These are phyloP conservation scores for Crotalaria pallida DNA, from an alignment of 306 rosid species.

Conservation along the genomic window DNA sequence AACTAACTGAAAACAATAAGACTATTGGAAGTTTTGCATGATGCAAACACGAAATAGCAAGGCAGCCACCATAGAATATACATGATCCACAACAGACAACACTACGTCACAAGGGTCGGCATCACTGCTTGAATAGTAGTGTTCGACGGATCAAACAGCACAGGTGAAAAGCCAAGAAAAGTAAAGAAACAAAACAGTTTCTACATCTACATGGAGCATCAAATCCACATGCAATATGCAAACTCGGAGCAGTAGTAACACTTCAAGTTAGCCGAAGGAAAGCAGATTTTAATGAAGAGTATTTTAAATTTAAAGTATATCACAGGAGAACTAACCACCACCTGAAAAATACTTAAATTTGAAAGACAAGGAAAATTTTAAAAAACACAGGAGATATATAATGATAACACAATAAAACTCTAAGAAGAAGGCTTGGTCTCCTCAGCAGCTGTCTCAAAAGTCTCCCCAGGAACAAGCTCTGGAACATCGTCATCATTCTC, in stretches of 20 bases:
- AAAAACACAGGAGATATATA: slow-evolving; percentile 29
- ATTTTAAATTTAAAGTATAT: slow-evolving; percentile 24
- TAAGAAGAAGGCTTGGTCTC: slow-evolving; percentile 49
- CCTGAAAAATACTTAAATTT: slow-evolving; percentile 37
- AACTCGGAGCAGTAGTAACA: background rate
- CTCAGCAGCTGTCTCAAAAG: slow-evolving; percentile 85
- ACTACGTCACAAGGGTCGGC: too few relatives aligned
- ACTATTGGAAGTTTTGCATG: too few relatives aligned
- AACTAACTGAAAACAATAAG: too few relatives aligned
- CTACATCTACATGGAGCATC: background rate
- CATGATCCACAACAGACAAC: too few relatives aligned
- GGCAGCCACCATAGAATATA: too few relatives aligned
- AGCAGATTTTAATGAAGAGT: slow-evolving; percentile 28
- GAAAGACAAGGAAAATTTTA: background rate
- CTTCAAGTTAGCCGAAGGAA: slow-evolving; percentile 11
- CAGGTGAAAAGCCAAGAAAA: background rate
- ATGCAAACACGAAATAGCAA: too few relatives aligned
- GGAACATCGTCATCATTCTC: slow-evolving; percentile 91
- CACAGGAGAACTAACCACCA: slow-evolving; percentile 25
- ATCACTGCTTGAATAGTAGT: background rate
- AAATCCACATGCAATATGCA: slow-evolving; percentile 1
- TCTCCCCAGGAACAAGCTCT: slow-evolving; percentile 80
- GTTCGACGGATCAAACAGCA: background rate
- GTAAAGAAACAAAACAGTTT: background rate
- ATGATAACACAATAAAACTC: slow-evolving; percentile 41